Evolutionary conservation across 768 basidiomycete species (phyloP), one percentile per base, ranked within the genome.

Genomic region (Kwoniella dendrophila): DNA sequence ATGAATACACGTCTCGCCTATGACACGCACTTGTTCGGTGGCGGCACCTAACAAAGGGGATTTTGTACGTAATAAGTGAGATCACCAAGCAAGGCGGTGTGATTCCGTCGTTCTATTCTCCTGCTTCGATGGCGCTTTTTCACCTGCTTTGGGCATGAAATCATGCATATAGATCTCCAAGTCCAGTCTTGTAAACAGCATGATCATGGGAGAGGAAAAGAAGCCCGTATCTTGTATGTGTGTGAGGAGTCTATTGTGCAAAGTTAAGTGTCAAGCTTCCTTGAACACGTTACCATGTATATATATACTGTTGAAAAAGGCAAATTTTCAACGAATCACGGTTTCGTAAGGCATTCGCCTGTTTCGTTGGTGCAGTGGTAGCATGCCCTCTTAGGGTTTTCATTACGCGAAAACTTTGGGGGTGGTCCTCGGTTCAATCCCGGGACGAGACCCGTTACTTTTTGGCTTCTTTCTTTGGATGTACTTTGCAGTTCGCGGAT

Each of bases 301-400:
- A 18, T 41, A 30, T 56, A 56, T 56, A 56, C n/a, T 27, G 6
- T 4, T 34, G 7, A 3, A 5, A 22, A 45, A 56, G 47, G 24
- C 26, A 16, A 4, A 18, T 27, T 58, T 58, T 27, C 47, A 48
- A 47, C 56, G 47, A 36, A 48, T 47, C 34, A 45, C 45, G 56
- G 45, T 36, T n/a, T 58, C 56, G 56, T 49, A 36, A 58, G 56
- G 56, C 56, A 58, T 32, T 58, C 27, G 56, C 56, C 51, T 52
- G 59, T 60, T 60, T 60, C 59, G 59, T 60, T 60, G 59, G 59
- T 60, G 59, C 59, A 60, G 59, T 60, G 59, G 59, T 60, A 60
- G 59, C 59, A 60, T 60, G 59, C 59, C 59, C 59, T 60, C 59
- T 60, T 60, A 60, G 59, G 59, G 59, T 60, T 60, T 52, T 60